Evolutionary conservation across 495 filamentous ascomycete species (phyloP).

Genomic region (Penicillium ochrochloron): DNA sequence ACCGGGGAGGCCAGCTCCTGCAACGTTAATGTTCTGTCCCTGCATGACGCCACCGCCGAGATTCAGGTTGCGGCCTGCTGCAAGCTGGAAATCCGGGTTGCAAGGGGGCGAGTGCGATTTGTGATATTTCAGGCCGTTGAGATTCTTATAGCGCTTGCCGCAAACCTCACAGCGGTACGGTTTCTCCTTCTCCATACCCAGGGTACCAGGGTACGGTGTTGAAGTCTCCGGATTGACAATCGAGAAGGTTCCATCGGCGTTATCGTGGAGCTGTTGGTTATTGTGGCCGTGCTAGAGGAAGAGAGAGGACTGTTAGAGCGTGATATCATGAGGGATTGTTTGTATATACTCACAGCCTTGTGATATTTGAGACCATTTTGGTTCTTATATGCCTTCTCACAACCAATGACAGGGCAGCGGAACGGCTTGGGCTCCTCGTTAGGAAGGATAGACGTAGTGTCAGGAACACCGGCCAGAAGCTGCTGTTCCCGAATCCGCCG

Average conservation of each 20-base stretch:
- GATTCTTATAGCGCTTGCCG: constrained; percentile 98
- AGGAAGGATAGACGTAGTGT: constrained; percentile 56
- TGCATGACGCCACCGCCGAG: constrained; percentile 55
- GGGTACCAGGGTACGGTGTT: constrained; percentile 88
- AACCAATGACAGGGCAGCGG: constrained; percentile 96
- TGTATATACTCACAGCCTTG: constrained; percentile 60
- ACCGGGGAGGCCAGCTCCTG: constrained; percentile 55
- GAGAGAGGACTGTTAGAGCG: constrained; percentile 12
- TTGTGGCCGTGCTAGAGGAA: constrained; percentile 81
- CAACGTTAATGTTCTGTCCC: constrained; percentile 56
- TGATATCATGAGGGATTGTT: not conserved
- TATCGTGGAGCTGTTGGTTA: constrained; percentile 93
- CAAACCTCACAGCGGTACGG: constrained; percentile 96
- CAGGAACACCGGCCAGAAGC: constrained; percentile 65
- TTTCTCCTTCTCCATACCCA: constrained; percentile 99
- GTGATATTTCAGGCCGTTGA: constrained; percentile 95
- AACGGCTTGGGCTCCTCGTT: constrained; percentile 89
- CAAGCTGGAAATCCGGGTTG: constrained; percentile 55
- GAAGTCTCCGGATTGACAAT: constrained; percentile 98
- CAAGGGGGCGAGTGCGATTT: constrained; percentile 84
- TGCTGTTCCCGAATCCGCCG: constrained; percentile 75
- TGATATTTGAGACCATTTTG: constrained; percentile 96
- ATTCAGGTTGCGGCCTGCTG: constrained; percentile 44
- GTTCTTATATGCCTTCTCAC: constrained; percentile 99
- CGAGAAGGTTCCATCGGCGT: constrained; percentile 94